Base-by-base conservation (phyloP, 2,329 filamentous ascomycete genomes). In the Stachybotrys chartarum region DNA sequence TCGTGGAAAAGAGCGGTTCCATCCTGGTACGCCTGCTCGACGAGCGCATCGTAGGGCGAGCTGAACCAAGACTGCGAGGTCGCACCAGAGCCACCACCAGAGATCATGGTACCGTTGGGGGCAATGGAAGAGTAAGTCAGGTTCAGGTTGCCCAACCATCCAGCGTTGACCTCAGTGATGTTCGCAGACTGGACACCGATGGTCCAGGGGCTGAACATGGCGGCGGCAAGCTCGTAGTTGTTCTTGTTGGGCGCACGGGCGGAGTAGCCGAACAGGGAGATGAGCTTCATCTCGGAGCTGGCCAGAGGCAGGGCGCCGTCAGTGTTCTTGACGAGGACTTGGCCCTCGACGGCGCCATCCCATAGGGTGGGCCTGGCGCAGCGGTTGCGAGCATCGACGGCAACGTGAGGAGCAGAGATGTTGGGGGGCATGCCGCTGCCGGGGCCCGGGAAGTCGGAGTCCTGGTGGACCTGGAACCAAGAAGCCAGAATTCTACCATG, bases 271-370 rank as follows among this genome's bases (percentile, higher is more conserved):
- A 84, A 78, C 65, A 86, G 69, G 63, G 82, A 78, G 74, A 87
- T 70, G 7, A 74, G 84, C 55, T 76, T 75, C 54, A 78, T 80
- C 53, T 65, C 68, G 45, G 50, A 52, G 32, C 50, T 32, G 32
- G 10, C 50, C 14, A 93, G 76, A 0, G 90, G 90, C 7, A 93
- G 73, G 0, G 78, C 74, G 8, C 76, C 76, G 50, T 79, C 76
- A 3, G 72, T 72, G 68, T 95, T 94, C 75, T 95, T 95, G 54
- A 95, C 76, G 1, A 95, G 76, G 31, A 92, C 87, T 52, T 87
- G 89, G 6, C 83, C 81, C 8, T 81, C 75, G 17, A 82, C 73
- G 0, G 82, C 82, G 1, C 79, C 78, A 51, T 81, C 73, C 11
- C 83, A 63, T 1, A 82, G 67, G 0, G 73, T 69, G 0, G 68